Percentiles rank a stretch among this genome's conserved stretches.
phyloP scores from a whole-genome alignment of 306 rosid genomes.

The Elaeagnus macrophylla region DNA sequence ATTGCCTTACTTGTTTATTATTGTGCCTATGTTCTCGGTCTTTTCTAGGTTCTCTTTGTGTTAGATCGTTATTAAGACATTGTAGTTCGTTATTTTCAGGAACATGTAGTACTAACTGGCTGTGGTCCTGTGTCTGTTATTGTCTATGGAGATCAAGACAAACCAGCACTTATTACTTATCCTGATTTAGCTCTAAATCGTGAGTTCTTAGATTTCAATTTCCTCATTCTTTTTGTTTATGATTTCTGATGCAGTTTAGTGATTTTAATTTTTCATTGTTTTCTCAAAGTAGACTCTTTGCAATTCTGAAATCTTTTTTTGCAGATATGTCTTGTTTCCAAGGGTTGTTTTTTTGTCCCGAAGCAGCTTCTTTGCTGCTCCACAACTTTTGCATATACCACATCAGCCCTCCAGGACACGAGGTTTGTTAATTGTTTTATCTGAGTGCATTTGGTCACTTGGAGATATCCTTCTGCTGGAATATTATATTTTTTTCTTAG shows the following conservation, averaged over 20 bases:
- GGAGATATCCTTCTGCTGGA: not conserved
- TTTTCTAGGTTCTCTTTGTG: not conserved
- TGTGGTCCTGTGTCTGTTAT: constrained; percentile 80
- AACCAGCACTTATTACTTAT: constrained; percentile 80
- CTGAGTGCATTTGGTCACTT: constrained; percentile 12
- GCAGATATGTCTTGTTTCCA: constrained; percentile 91
- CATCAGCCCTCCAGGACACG: constrained; percentile 92
- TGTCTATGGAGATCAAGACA: constrained; percentile 74
- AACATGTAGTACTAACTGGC: constrained; percentile 65
- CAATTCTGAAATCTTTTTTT: too few relatives aligned
- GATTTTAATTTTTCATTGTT: constrained; percentile 4
- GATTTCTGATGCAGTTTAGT: not conserved
- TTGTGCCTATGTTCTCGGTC: not conserved
- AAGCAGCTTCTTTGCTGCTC: constrained; percentile 86
- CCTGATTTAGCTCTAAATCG: constrained; percentile 89
- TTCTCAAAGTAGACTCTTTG: too few relatives aligned
- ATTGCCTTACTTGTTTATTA: constrained; percentile 4
- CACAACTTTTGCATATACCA: constrained; percentile 95
- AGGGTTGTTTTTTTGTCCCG: constrained; percentile 89
- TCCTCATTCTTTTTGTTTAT: not conserved
- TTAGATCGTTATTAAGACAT: not conserved
- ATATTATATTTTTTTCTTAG: not conserved
- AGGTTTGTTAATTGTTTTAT: constrained; percentile 53
- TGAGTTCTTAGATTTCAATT: constrained; percentile 26
- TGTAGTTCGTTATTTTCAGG: constrained; percentile 33